phyloP scores from a whole-genome alignment of 2,329 filamentous ascomycete genomes.

The Cercospora sojina region DNA sequence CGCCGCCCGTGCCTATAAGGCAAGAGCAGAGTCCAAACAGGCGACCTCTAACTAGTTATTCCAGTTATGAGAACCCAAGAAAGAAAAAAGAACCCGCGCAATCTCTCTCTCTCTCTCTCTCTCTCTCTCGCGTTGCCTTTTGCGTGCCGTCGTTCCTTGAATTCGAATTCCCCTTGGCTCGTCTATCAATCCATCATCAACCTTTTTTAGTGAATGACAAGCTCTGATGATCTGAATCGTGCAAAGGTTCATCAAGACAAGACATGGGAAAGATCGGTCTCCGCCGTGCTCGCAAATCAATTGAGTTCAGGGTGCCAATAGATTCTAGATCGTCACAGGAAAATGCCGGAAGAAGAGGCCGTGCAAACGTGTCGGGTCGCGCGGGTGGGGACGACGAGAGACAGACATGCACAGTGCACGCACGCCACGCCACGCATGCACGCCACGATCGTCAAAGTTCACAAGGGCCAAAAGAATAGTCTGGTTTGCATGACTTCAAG shows the following conservation, averaged over 20 bases:
- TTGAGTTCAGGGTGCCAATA: background rate
- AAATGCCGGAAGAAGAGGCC: background rate
- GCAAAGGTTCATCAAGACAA: background rate
- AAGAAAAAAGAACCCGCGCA: background rate
- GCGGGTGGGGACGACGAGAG: background rate
- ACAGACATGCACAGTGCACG: background rate
- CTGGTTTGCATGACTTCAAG: background rate
- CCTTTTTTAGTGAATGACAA: background rate
- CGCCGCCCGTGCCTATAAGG: no score
- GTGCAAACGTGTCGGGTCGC: background rate
- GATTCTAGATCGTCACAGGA: background rate
- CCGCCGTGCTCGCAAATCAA: background rate
- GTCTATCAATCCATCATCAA: background rate
- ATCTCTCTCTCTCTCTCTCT: background rate
- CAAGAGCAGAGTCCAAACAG: no score
- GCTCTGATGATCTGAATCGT: background rate
- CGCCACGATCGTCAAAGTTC: background rate
- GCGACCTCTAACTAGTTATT: no score
- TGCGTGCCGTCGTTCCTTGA: background rate
- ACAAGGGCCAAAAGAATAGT: background rate
- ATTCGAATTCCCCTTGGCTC: background rate
- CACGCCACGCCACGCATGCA: background rate
- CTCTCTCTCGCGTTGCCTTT: background rate
- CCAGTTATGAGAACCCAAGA: no score
- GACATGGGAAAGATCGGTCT: background rate